Evolutionary conservation across 345 rosid genomes (phyloP).

Genomic region (Dovyalis caffra): DNA sequence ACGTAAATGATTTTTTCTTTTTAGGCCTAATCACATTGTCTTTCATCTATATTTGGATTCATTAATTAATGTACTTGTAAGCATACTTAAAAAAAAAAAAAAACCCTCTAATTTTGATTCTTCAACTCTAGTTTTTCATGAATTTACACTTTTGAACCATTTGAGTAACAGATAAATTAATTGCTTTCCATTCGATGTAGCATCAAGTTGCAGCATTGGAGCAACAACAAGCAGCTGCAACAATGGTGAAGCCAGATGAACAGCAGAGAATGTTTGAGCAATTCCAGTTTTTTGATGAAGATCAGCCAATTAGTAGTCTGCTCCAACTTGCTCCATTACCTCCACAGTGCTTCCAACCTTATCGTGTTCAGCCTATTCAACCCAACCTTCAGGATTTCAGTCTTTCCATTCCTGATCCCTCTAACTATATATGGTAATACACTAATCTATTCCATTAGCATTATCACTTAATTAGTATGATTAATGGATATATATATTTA

Average conservation of each 20-base stretch:
- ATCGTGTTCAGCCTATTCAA: constrained; percentile 23
- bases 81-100: no score
- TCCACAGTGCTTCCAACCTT: constrained; percentile 14
- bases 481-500: no score
- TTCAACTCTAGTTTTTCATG: no score
- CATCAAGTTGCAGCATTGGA: constrained; percentile 12
- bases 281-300: constrained; percentile 25
- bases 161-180: no score
- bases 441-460: neutral
- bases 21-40: neutral
- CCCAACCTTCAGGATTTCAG: constrained; percentile 38
- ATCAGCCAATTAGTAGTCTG: constrained; percentile 22
- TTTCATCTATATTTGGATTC: neutral
- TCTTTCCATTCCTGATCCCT: constrained; percentile 16
- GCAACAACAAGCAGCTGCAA: constrained; percentile 6
- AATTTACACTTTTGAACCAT: no score
- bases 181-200: neutral
- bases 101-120: no score
- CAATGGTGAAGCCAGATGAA: constrained; percentile 12
- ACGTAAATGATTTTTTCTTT: neutral
- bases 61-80: no score
- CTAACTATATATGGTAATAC: constrained; percentile 13
- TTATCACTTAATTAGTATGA: no score
- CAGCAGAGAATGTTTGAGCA: constrained; percentile 17
- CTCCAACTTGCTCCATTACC: constrained; percentile 27